These are phyloP conservation scores for Psilocybe sp. DNA, from an alignment of 768 basidiomycete genomes.

Conservation along the genomic window DNA sequence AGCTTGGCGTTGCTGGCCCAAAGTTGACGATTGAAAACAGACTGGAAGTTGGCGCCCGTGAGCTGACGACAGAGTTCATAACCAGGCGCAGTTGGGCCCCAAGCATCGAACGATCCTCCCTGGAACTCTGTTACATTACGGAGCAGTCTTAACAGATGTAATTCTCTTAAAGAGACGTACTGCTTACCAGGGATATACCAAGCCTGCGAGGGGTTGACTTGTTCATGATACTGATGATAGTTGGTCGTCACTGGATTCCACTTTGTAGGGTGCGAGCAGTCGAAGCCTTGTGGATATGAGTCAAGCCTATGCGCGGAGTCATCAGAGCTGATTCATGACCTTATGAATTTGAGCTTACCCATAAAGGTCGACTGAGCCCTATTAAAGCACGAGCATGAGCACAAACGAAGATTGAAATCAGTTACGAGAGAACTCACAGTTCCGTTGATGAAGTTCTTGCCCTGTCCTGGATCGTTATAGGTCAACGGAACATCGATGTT, in stretches of 20 bases:
- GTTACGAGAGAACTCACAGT: constrained; percentile 39
- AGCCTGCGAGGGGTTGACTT: constrained; percentile 51
- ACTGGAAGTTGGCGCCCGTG: constrained; percentile 72
- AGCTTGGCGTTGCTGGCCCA: constrained; percentile 84
- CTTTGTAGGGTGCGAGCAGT: constrained; percentile 67
- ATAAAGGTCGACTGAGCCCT: constrained; percentile 76
- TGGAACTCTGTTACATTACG: constrained; percentile 45
- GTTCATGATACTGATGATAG: constrained; percentile 63
- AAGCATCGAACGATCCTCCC: constrained; percentile 79
- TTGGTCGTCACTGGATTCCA: constrained; percentile 67
- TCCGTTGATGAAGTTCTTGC: constrained; percentile 65
- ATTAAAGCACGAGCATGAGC: background rate
- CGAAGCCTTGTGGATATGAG: constrained; percentile 76
- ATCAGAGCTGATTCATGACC: background rate
- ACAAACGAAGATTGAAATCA: background rate
- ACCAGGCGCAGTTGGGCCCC: constrained; percentile 75
- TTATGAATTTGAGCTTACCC: constrained; percentile 38
- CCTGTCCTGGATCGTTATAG: constrained; percentile 66
- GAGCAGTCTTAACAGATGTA: constrained; percentile 5
- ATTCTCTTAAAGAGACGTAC: background rate
- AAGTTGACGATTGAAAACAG: constrained; percentile 74
- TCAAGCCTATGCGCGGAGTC: constrained; percentile 41
- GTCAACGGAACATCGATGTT: constrained; percentile 69
- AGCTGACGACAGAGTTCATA: constrained; percentile 62
- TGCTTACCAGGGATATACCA: constrained; percentile 66